Evolutionary conservation across 352 stramenopile genomes (phyloP).

Genomic region (Globisporangium middletonii): DNA sequence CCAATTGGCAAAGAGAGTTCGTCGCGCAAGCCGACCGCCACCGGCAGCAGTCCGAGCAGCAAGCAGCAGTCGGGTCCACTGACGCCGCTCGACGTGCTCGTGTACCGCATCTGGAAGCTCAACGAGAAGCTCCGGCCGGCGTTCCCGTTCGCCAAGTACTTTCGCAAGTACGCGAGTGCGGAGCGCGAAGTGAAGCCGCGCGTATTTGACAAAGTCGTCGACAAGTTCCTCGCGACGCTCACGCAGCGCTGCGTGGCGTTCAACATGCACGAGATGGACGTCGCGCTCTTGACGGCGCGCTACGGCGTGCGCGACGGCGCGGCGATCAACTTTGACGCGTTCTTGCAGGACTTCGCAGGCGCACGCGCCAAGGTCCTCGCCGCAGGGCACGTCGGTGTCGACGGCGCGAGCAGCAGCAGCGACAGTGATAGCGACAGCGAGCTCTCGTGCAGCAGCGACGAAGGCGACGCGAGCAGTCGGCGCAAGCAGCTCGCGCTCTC

Average conservation of each 20-base stretch:
- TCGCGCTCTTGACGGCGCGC: slow-evolving; percentile 26
- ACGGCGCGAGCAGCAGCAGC: slow-evolving; percentile 15
- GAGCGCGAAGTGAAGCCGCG: slow-evolving; percentile 43
- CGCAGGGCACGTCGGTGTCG: not conserved
- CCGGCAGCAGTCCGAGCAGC: not conserved
- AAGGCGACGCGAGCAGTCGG: slow-evolving; percentile 28
- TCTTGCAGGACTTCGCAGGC: slow-evolving; percentile 41
- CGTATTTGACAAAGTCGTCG: slow-evolving; percentile 67
- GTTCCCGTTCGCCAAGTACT: slow-evolving; percentile 78
- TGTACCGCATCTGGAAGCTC: slow-evolving; percentile 34
- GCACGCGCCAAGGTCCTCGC: slow-evolving; percentile 18
- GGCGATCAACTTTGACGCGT: slow-evolving; percentile 40
- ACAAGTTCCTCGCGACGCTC: slow-evolving; percentile 68
- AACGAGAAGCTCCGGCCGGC: slow-evolving; percentile 35
- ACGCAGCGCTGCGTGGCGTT: slow-evolving; percentile 45
- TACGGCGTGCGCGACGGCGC: slow-evolving; percentile 24
- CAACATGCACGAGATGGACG: slow-evolving; percentile 66
- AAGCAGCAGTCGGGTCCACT: not conserved
- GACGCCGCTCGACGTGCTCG: slow-evolving; percentile 15
- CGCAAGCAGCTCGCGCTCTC: slow-evolving; percentile 22
- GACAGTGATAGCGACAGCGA: slow-evolving; percentile 29
- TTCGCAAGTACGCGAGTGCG: slow-evolving; percentile 52
- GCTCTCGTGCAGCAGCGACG: slow-evolving; percentile 35
- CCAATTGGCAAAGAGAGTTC: slow-evolving; percentile 10
- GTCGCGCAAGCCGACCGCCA: slow-evolving; percentile 4